Base-by-base conservation (phyloP, 208 protist genomes). In the Trypanosoma melophagium region DNA sequence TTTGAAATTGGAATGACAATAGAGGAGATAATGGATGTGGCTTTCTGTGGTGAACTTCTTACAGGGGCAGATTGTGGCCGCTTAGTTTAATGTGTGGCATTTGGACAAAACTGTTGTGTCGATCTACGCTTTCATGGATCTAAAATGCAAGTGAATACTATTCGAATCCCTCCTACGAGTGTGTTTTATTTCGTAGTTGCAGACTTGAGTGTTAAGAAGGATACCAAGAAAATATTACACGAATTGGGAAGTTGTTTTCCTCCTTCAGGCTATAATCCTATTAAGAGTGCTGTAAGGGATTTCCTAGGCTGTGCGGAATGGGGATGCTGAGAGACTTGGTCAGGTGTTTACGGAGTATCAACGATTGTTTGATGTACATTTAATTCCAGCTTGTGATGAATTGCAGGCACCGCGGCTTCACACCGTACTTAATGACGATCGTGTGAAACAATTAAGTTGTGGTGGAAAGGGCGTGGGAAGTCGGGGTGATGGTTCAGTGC, bases 11-110 rank as follows among this genome's bases (percentile, higher is more conserved):
- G 14, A 41, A 17, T 35, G 55, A 71, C 42, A 50, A 22, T 52
- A 50, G 50, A 71, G 12, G 76, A 42, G 0, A 72, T 81, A 59
- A 86, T 86, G 69, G 77, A 86, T 38, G 35, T 79, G n/a, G 81
- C 77, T 24, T 86, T 72, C 47, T 55, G 40, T 12, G 81, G 77
- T 17, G 77, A 86, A 66, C 67, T 63, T 42, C 42, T 63, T 8
- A 83, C 74, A 41, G 69, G 66, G 1, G 77, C 67, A 12, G 67
- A 63, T 41, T 83, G 81, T 62, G 81, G 81, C 14, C 47, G 69
- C 7, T 76, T 86, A 69, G 77, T 81, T 47, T 77, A 86, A 60
- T 76, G 70, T 38, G 78, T 72, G 45, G 77, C 81, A 14, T 81
- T 75, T 50, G 81, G 77, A 19, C 21, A n/a, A 28, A 5, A 17